Conservation (phyloP, 2,329 filamentous ascomycete genomes). For the Colletotrichum sp. region DNA sequence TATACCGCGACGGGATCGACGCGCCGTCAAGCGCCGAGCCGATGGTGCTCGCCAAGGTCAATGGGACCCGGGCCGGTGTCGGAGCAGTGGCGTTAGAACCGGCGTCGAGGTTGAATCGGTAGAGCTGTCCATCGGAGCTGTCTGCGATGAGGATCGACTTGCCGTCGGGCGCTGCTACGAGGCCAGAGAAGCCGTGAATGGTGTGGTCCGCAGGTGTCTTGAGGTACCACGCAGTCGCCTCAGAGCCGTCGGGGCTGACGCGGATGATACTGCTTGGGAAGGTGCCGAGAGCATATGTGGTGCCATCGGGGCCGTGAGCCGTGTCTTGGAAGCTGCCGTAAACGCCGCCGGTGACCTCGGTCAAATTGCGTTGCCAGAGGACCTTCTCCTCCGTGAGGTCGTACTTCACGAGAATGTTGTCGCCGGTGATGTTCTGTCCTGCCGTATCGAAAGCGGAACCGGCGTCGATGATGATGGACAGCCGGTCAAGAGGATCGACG, state of each 20-base stretch:
- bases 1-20: constrained; percentile 36
- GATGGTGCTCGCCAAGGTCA: background rate
- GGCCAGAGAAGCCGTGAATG: constrained; percentile 12
- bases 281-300: constrained; percentile 41
- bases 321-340: constrained; percentile 46
- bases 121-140: constrained; percentile 33
- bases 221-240: constrained; percentile 35
- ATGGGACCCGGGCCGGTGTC: background rate
- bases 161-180: constrained; percentile 7
- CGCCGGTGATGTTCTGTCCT: constrained; percentile 38
- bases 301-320: constrained; percentile 37
- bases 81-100: background rate
- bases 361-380: constrained; percentile 38
- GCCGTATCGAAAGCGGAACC: constrained; percentile 37
- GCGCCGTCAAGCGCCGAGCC: constrained; percentile 30
- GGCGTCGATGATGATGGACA: constrained; percentile 40
- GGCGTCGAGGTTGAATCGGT: constrained; percentile 35
- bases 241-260: constrained; percentile 31
- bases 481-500: constrained; percentile 34
- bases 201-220: constrained; percentile 30
- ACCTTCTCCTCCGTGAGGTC: constrained; percentile 26
- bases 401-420: constrained; percentile 41
- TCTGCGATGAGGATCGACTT: constrained; percentile 35
- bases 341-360: constrained; percentile 26
- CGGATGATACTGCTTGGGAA: constrained; percentile 40